Evolutionary conservation across 2,329 filamentous ascomycete species (phyloP), one percentile per base, ranked within the genome.

Genomic region (Aspergillus fijiensis): DNA sequence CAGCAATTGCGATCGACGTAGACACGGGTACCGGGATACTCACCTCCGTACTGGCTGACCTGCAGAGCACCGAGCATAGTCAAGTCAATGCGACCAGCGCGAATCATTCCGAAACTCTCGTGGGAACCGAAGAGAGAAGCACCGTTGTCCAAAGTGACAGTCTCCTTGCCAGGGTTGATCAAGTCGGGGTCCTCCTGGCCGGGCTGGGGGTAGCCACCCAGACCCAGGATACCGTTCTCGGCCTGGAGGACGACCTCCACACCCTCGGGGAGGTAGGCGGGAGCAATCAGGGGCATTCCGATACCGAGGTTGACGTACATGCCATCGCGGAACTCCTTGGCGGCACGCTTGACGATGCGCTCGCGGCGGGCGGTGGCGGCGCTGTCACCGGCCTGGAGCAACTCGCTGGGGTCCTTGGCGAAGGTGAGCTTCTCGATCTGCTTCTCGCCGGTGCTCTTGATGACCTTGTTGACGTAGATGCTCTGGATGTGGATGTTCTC

Each of bases 291-390:
- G 1, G 91, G 92, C 76, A 96, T 92, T 21, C 91, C 85, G 66
- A 96, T 95, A 65, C 91, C 91, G 49, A 96, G 71, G 94, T 96
- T 75, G 70, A 91, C 91, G 76, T 95, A 95, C 90, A 94, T 94
- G 79, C 91, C 91, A 75, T 95, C 84, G 76, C 91, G 89, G 64
- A 96, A 83, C 76, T 96, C 92, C 76, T 90, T 88, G 0, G 91
- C 89, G 0, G 91, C 90, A 50, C 92, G 84, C 66, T 84, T 84
- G 1, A 91, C 91, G 69, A 96, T 96, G 60, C 89, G 85, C 77
- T 96, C 90, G 62, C 91, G 86, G 81, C 91, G 90, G 70, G 85
- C 85, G 47, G 88, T 85, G 57, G 85, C 83, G 71, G 87, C 84
- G 65, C 89, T 87, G 52, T 59, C 84, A 84, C 74, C 82, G 81